Evolutionary conservation across 2,329 filamentous ascomycete genomes (phyloP), one percentile per base, ranked within the genome.

Genomic region (Juglanconis sp.): DNA sequence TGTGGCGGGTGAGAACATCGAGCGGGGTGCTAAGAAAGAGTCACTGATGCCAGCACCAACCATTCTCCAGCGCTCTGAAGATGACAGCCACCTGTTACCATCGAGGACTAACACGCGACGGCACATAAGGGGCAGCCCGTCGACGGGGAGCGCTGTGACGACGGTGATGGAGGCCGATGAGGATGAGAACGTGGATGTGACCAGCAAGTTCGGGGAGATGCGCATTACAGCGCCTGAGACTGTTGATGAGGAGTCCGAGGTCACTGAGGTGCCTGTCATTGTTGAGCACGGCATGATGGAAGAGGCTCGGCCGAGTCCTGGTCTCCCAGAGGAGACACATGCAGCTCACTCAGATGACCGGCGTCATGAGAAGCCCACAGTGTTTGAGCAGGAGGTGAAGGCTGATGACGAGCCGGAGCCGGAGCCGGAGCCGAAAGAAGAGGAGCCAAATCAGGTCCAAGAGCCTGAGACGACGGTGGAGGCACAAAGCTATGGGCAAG

Each of bases 121-220:
- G 64, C 92, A 96, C 72, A 88, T 86, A 66, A 82, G 91, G 68
- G 90, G 91, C 72, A 93, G 88, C 65, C 89, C 90, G 31, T 94
- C 90, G 13, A 88, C 89, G 13, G 88, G 90, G 53, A 91, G 88
- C 56, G 84, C 88, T 4, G 89, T 96, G 24, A 87, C 87, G 1
- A 95, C 91, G 0, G 92, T 96, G 13, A 82, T 91, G 40, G 92
- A 96, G 71, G 87, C 91, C 53, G 87, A 90, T 58, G 92, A 96
- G 68, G 92, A 96, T 62, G 86, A 89, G 17, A 67, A 75, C 17
- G 74, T 76, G 2, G 76, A 79, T 31, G 72, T 82, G 30, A 73
- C 78, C 24, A 74, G 75, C 57, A 81, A 74, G 65, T 66, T 86
- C 52, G 77, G 71, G 60, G 70, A 71, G 35, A 74, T 85, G 71